Conservation (phyloP, 768 basidiomycete genomes). For the Hygrocybe coccinea region DNA sequence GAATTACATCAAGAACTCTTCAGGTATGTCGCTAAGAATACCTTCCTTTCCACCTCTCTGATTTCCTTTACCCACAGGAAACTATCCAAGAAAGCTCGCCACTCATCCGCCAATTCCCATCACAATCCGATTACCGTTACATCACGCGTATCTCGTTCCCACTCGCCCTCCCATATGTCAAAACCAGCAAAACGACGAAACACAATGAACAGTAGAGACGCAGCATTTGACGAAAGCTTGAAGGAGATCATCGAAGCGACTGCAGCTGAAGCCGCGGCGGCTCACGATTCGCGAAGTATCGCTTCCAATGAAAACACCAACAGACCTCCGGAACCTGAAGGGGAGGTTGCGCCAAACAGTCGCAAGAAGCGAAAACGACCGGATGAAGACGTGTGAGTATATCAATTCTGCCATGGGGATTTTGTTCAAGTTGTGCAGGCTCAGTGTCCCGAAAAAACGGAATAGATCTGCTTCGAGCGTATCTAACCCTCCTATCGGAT, state of each 20-base stretch:
- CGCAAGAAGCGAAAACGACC: slow-evolving; percentile 73
- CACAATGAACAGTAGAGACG: slow-evolving; percentile 97
- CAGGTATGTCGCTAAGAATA: slow-evolving; percentile 48
- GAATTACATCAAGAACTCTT: slow-evolving; percentile 78
- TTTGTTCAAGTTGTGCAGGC: neutral
- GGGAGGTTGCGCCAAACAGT: slow-evolving; percentile 37
- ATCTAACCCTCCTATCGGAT: slow-evolving; percentile 51
- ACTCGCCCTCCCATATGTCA: slow-evolving; percentile 57
- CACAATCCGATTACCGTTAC: slow-evolving; percentile 41
- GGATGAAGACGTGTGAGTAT: slow-evolving; percentile 66
- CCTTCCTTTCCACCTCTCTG: slow-evolving; percentile 13
- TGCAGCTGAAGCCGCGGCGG: slow-evolving; percentile 63
- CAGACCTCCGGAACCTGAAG: slow-evolving; percentile 40
- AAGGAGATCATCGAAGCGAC: slow-evolving; percentile 73
- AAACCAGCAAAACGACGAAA: slow-evolving; percentile 82
- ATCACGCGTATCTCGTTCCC: slow-evolving; percentile 68
- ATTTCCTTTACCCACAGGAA: slow-evolving; percentile 41
- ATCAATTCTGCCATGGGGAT: neutral
- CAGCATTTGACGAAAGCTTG: slow-evolving; percentile 84
- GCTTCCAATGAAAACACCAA: slow-evolving; percentile 33
- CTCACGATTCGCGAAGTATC: slow-evolving; percentile 37
- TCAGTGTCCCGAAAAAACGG: slow-evolving; percentile 58
- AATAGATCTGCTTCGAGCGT: slow-evolving; percentile 70
- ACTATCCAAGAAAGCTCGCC: slow-evolving; percentile 57
- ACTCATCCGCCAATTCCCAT: slow-evolving; percentile 60